phyloP scores from a whole-genome alignment of 2,329 filamentous ascomycete species.

The Dothidotthia symphoricarpi region DNA sequence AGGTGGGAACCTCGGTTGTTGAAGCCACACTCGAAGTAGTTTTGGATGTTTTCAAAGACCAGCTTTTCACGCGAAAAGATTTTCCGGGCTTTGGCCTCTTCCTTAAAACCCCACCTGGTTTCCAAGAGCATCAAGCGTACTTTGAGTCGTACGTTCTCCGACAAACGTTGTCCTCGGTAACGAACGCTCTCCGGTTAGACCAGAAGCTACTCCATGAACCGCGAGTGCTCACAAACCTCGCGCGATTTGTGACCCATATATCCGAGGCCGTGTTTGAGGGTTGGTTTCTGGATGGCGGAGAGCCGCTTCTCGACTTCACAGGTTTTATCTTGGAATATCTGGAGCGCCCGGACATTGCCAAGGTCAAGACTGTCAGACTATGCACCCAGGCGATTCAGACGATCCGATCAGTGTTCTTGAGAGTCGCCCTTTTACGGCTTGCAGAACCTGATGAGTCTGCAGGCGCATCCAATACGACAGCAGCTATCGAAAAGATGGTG shows the following conservation, averaged over 20 bases:
- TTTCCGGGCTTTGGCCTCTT: constrained; percentile 86
- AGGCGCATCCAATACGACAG: constrained; percentile 61
- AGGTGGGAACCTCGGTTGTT: constrained; percentile 66
- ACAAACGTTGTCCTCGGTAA: constrained; percentile 69
- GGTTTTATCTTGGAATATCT: constrained; percentile 85
- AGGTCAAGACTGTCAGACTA: constrained; percentile 82
- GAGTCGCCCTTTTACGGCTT: constrained; percentile 74
- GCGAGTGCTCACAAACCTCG: constrained; percentile 80
- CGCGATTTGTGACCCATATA: constrained; percentile 75
- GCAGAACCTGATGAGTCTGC: constrained; percentile 75
- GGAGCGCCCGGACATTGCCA: constrained; percentile 77
- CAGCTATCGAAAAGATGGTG: constrained; percentile 78
- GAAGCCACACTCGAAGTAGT: constrained; percentile 76
- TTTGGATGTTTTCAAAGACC: constrained; percentile 77
- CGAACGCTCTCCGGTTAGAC: constrained; percentile 67
- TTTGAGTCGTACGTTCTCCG: constrained; percentile 88
- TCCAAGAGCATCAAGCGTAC: constrained; percentile 90
- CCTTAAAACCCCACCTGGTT: constrained; percentile 84
- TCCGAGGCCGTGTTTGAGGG: constrained; percentile 91
- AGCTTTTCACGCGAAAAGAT: constrained; percentile 82
- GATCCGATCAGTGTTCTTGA: constrained; percentile 74
- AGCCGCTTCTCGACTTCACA: constrained; percentile 78
- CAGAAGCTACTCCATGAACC: constrained; percentile 75
- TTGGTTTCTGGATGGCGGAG: constrained; percentile 89
- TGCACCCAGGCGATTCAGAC: constrained; percentile 79